Percentiles rank a stretch among this genome's conserved stretches.
Conservation (phyloP, 2,329 filamentous ascomycete species). For the Zelopaecilomyces penicillatus region DNA sequence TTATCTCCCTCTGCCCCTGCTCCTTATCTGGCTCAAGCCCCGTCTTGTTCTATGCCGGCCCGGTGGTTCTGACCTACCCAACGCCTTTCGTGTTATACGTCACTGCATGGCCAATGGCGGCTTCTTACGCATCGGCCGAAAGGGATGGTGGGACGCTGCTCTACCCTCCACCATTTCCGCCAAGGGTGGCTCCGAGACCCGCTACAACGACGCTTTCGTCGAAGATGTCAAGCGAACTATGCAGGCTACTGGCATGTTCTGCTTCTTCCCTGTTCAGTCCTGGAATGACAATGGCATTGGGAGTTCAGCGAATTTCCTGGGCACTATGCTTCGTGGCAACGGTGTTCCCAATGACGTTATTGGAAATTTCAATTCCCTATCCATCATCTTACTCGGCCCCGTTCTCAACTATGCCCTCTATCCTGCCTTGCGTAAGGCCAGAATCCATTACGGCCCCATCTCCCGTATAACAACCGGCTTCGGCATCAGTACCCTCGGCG, state of each 20-base stretch:
- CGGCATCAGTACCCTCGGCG: constrained; percentile 36
- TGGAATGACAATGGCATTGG: constrained; percentile 32
- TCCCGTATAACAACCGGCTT: constrained; percentile 52
- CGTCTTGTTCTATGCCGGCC: constrained; percentile 50
- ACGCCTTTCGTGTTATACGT: constrained; percentile 47
- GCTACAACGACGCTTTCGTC: constrained; percentile 57
- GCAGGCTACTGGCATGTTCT: constrained; percentile 32
- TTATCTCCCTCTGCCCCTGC: constrained; percentile 51
- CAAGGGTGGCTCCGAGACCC: constrained; percentile 38
- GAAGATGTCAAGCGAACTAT: constrained; percentile 51
- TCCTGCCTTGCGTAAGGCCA: constrained; percentile 41
- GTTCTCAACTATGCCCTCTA: constrained; percentile 37
- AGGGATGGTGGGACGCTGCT: constrained; percentile 50
- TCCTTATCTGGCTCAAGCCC: constrained; percentile 49
- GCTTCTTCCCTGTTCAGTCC: constrained; percentile 32
- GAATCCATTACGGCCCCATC: constrained; percentile 50
- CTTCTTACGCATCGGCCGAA: constrained; percentile 44
- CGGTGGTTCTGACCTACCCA: constrained; percentile 56
- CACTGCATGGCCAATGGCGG: constrained; percentile 43
- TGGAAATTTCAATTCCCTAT: constrained; percentile 49
- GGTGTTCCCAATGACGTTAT: constrained; percentile 54
- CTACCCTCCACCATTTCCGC: constrained; percentile 44
- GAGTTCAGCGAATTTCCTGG: constrained; percentile 27
- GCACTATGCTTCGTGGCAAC: constrained; percentile 35
- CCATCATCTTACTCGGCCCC: constrained; percentile 41